A percentile compares a stretch with the other conserved stretches of the same genome.
Conservation (phyloP, 1,284 basidiomycete genomes). For the Rhodotorula sp. region DNA sequence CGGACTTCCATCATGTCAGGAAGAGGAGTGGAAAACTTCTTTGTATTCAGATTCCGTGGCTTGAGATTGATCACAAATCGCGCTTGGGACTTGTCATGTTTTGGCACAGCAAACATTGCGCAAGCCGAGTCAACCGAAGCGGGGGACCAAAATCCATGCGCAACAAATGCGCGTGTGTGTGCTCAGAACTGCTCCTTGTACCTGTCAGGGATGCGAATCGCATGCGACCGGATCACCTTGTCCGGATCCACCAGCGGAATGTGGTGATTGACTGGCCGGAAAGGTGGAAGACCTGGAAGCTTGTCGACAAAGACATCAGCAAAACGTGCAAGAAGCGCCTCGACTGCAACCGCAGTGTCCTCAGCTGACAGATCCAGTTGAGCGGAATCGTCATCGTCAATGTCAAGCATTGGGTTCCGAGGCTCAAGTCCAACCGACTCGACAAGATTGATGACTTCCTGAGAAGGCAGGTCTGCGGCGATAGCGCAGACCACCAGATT, state of each 20-base stretch:
- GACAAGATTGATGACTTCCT: background rate
- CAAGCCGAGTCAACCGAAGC: constrained; percentile 18
- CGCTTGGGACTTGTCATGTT: constrained; percentile 6
- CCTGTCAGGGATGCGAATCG: constrained; percentile 7
- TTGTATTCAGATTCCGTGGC: constrained; percentile 49
- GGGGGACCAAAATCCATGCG: constrained; percentile 6
- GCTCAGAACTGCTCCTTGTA: constrained; percentile 10
- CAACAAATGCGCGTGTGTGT: constrained; percentile 10
- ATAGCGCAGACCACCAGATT: background rate
- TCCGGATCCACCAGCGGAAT: constrained; percentile 2
- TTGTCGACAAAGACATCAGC: constrained; percentile 13
- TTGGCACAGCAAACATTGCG: constrained; percentile 15
- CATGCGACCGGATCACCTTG: background rate
- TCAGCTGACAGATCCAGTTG: background rate
- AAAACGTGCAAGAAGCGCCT: constrained; percentile 1
- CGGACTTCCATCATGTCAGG: constrained; percentile 50
- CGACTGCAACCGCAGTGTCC: background rate
- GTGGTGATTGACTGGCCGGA: constrained; percentile 14
- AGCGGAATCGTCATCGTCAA: constrained; percentile 2
- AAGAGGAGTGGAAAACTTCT: constrained; percentile 50
- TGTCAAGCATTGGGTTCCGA: constrained; percentile 15
- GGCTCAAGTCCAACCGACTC: constrained; percentile 12
- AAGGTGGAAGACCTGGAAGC: constrained; percentile 5
- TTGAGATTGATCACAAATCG: constrained; percentile 23
- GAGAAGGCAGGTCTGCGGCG: background rate